Base-by-base conservation (phyloP, 2,329 filamentous ascomycete species). In the Hymenoscyphus scutula region DNA sequence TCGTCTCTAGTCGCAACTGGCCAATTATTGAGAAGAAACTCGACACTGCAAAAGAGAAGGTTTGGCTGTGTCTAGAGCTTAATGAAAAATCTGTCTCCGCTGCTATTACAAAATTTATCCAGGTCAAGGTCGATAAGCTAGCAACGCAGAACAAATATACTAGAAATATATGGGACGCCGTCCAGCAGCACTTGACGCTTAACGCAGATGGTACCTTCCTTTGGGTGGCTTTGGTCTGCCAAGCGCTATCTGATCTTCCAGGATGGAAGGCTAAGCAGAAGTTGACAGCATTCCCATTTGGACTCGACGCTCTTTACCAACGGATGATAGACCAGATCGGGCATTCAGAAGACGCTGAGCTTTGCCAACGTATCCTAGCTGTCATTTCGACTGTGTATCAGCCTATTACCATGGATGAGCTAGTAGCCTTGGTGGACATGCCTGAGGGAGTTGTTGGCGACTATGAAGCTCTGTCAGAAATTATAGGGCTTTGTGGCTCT, bases 61-160 rank as follows among this genome's bases (percentile, higher is more conserved):
- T 3, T 6, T 29, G 27, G 27, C 27, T 29, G 27, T 3, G 27
- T 29, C 27, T 29, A 3, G 27, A 29, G 27, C 27, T 29, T 3
- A 29, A 29, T 3, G 27, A 6, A 29, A 29, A 29, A 29, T 29
- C 27, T 6, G 27, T 29, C 27, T 58, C 56, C 13, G 17, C 37
- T 2, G 53, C 53, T 34, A 25, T 58, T 32, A 5, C 3, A 2
- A 58, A 23, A 2, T 58, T 17, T 27, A 30, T 58, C 38, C 2
- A 51, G 34, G 32, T 10, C 25, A 58, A 51, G 38, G 23, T n/a
- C 41, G 68, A 77, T 81, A 81, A 0, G 30, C 58, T 70, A 54
- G 61, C 65, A 38, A 58, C 68, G 17, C 55, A 57, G 5, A 70
- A 73, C 1, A 62, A 61, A 8, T 75, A 72, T 41, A 15, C 17